Conservation (phyloP, 1,284 basidiomycete genomes). For the Trichosporon sp. region DNA sequence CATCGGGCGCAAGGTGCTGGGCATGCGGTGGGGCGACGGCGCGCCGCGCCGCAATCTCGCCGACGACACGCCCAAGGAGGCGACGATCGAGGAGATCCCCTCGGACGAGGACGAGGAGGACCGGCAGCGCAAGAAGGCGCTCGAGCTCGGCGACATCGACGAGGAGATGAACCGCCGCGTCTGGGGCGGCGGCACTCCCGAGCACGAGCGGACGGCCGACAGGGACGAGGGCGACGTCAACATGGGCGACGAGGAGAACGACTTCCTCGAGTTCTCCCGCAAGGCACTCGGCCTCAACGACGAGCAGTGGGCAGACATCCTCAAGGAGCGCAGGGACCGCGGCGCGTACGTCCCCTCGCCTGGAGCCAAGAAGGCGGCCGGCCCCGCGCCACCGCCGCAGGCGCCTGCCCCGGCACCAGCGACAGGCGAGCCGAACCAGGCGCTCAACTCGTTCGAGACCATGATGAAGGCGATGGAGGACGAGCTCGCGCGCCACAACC, state of each 20-base stretch:
- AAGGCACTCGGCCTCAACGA: constrained; percentile 80
- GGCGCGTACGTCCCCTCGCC: constrained; percentile 36
- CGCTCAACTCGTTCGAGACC: constrained; percentile 84
- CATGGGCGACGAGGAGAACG: constrained; percentile 82
- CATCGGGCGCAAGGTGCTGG: constrained; percentile 34
- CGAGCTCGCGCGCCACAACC: constrained; percentile 56
- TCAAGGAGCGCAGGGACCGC: constrained; percentile 70
- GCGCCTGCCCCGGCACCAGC: background rate
- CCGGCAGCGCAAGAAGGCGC: constrained; percentile 20
- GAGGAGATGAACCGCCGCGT: constrained; percentile 79
- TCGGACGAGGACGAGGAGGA: constrained; percentile 23
- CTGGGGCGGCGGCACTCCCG: constrained; percentile 59
- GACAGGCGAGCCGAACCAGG: constrained; percentile 52
- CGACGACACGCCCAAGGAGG: constrained; percentile 1
- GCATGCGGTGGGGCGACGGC: constrained; percentile 36
- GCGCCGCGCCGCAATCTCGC: background rate
- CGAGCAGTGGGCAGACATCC: constrained; percentile 74
- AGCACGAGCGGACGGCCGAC: constrained; percentile 25
- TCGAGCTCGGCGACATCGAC: constrained; percentile 66
- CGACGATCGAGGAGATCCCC: constrained; percentile 37
- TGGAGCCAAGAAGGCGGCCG: background rate
- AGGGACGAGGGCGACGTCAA: constrained; percentile 63
- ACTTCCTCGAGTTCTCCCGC: constrained; percentile 86
- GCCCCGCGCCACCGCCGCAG: background rate
- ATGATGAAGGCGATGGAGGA: constrained; percentile 93